Percentiles rank a stretch among this genome's conserved stretches.
Conservation (phyloP, 305 asterid species). For the Nicotiana rustica region DNA sequence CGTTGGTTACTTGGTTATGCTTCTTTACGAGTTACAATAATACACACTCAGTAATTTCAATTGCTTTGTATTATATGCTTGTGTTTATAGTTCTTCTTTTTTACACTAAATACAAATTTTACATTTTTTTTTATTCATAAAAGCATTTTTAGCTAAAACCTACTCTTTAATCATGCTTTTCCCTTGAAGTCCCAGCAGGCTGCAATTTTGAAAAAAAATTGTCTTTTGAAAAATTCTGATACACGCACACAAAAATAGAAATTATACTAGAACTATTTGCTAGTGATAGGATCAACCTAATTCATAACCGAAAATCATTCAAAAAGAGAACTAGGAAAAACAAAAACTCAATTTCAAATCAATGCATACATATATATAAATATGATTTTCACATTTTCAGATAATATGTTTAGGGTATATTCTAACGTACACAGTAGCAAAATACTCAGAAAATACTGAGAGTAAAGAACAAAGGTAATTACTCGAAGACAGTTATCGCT, state of each 20-base stretch:
- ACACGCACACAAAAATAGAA: too few relatives aligned
- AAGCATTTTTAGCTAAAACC: too few relatives aligned
- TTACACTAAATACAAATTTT: neutral
- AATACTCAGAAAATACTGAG: neutral
- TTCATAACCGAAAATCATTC: neutral
- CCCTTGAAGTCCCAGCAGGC: too few relatives aligned
- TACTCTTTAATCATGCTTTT: too few relatives aligned
- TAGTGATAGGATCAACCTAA: neutral
- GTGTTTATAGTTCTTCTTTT: neutral
- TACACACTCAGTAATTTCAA: neutral
- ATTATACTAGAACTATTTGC: neutral
- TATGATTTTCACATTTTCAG: neutral
- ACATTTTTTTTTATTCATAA: too few relatives aligned
- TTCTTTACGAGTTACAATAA: neutral
- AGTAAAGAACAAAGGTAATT: neutral
- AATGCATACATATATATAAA: neutral
- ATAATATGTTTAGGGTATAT: neutral
- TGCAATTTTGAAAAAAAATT: too few relatives aligned
- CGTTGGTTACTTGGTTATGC: neutral
- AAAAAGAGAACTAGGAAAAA: neutral
- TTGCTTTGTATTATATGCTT: neutral
- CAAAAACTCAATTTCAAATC: neutral
- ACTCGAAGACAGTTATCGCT: neutral
- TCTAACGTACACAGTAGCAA: neutral
- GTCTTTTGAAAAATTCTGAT: too few relatives aligned